phyloP scores from a whole-genome alignment of 1,284 basidiomycete genomes.

The Sparassis latifolia region DNA sequence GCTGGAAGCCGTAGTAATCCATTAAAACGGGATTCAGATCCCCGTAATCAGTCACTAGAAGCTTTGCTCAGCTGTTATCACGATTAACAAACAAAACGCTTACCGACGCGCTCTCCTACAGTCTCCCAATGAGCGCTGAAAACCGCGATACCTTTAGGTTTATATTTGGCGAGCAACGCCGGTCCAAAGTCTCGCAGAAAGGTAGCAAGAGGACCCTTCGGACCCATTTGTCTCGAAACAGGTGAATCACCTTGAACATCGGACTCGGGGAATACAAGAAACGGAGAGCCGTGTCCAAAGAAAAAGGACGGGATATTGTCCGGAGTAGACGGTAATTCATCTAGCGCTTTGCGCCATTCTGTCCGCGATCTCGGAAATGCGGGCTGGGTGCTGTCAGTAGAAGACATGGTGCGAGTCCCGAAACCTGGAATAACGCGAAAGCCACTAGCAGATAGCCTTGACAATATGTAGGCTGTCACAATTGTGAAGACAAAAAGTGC shows the following conservation, averaged over 20 bases:
- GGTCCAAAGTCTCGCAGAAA: conserved; percentile 71
- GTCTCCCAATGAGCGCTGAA: conserved; percentile 83
- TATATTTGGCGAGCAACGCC: conserved; percentile 59
- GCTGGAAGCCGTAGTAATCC: conserved; percentile 67
- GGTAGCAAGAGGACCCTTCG: conserved; percentile 46
- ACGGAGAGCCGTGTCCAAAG: conserved; percentile 66
- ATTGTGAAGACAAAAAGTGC: conserved; percentile 11
- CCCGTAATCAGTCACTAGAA: conserved; percentile 63
- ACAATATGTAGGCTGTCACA: conserved; percentile 15
- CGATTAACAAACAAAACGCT: conserved; percentile 5
- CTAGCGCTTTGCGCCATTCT: conserved; percentile 53
- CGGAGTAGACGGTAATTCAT: conserved; percentile 52
- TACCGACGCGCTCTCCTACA: conserved; percentile 45
- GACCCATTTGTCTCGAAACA: conserved; percentile 35
- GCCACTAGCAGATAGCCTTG: conserved; percentile 5
- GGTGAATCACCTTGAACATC: conserved; percentile 14
- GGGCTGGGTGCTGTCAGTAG: conserved; percentile 6
- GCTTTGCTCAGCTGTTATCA: conserved; percentile 6
- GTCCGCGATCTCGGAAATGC: conserved; percentile 29
- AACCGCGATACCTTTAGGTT: conserved; percentile 68
- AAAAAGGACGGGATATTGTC: conserved; percentile 68
- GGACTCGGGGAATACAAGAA: conserved; percentile 36
- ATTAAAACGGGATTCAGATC: conserved; percentile 66
- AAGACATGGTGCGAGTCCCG: conserved; percentile 13
- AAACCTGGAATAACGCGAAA: conserved; percentile 10